Conservation (phyloP, 2,329 filamentous ascomycete genomes). For the Ophiostoma pallidulum region DNA sequence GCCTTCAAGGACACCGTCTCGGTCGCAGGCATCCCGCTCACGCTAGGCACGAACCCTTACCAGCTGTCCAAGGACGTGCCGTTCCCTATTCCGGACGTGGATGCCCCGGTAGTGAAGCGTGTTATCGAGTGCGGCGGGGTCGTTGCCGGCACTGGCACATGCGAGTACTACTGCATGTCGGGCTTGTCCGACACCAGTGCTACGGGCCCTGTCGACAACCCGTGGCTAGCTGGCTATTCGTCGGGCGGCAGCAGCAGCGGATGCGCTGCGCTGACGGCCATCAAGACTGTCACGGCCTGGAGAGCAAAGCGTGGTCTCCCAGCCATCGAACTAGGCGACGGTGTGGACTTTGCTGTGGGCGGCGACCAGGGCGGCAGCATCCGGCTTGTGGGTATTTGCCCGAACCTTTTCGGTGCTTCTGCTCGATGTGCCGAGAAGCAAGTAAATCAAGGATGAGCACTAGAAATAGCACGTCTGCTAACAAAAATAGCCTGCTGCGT, state of each 20-base stretch:
- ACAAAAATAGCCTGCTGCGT: conserved; percentile 27
- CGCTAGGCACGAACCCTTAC: conserved; percentile 38
- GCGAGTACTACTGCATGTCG: conserved; percentile 56
- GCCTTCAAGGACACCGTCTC: conserved; percentile 70
- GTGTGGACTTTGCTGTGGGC: conserved; percentile 37
- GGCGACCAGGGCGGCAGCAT: conserved; percentile 67
- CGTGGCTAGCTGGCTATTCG: conserved; percentile 63
- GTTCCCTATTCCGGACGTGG: conserved; percentile 60
- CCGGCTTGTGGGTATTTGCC: conserved; percentile 37
- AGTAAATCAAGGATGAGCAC: no score
- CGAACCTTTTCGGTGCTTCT: not conserved
- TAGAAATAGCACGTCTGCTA: no score
- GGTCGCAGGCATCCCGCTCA: conserved; percentile 53
- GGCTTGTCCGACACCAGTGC: conserved; percentile 52
- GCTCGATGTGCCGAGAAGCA: not conserved
- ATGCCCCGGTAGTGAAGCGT: conserved; percentile 28
- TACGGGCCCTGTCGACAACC: conserved; percentile 64
- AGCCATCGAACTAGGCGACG: conserved; percentile 32
- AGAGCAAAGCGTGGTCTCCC: conserved; percentile 47
- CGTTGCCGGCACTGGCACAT: conserved; percentile 64
- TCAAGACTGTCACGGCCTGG: conserved; percentile 15
- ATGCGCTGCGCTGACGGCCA: conserved; percentile 37
- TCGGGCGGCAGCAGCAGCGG: conserved; percentile 69
- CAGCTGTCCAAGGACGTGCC: conserved; percentile 26
- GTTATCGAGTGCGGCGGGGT: conserved; percentile 55